Evolutionary conservation across 2,329 filamentous ascomycete genomes (phyloP), one percentile per base, ranked within the genome.

Genomic region (Penicillium vulpinum): DNA sequence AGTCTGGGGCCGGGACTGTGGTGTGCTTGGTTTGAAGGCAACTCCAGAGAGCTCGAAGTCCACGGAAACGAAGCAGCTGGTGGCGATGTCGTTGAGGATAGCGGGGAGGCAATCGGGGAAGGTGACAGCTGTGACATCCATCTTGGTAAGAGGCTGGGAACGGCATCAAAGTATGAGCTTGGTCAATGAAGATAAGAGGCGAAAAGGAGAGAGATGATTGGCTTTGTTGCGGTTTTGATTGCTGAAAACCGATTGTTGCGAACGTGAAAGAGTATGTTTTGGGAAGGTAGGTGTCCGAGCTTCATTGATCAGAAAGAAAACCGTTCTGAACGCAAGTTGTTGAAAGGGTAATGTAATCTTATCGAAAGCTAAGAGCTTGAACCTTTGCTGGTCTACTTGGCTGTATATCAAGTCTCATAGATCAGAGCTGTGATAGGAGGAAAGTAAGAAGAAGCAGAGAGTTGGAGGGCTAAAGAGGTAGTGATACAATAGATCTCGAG

Each of bases 41-140:
- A 89, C 85, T 2, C 87, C 87, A 15, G 86, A 88, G 44, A 89
- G 81, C 70, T 89, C 87, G 13, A 88, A 77, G 66, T 89, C 87
- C 56, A 89, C 77, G 3, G 85, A 78, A 13, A 89, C 82, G 63
- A 88, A 88, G 58, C 80, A 78, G 33, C 85, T 81, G 54, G 81
- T 77, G 26, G 83, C 80, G 54, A 89, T 80, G 55, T 83, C 77
- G 57, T 81, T 76, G 21, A 89, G 72, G 35, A 89, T 80, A 38
- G 78, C 77, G 3, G 86, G 77, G 7, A 88, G 73, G 28, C 80
- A 73, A 29, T 75, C 70, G 28, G 75, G 72, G 67, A 85, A 86
- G 46, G 79, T 76, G 56, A 68, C 64, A 22, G 73, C 73, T 61
- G 81, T 78, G 62, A 88, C 73, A 52, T 88, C 85, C 85, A 88